phyloP scores from a whole-genome alignment of 257 asterid species.

The Solanum phureja region DNA sequence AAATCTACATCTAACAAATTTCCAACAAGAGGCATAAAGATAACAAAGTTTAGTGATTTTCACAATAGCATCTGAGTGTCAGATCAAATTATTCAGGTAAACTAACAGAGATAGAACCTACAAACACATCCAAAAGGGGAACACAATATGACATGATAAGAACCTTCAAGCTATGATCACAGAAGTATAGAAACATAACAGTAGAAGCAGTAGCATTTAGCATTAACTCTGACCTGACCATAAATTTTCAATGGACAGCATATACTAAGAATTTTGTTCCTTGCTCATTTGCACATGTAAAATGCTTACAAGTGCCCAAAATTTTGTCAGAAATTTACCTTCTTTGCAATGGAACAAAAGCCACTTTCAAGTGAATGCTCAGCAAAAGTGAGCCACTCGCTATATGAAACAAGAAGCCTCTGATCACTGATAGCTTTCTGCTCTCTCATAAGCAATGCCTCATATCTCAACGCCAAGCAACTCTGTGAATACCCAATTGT shows the following conservation, averaged over 20 bases:
- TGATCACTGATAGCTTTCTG: slow-evolving; percentile 32
- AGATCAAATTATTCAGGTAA: background rate
- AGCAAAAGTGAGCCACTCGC: slow-evolving; percentile 68
- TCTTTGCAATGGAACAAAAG: slow-evolving; percentile 49
- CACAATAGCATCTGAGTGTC: background rate
- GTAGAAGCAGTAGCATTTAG: background rate
- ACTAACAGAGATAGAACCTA: background rate
- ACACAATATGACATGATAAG: background rate
- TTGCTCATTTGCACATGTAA: background rate
- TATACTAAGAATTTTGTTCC: background rate
- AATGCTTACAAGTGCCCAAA: background rate
- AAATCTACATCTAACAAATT: background rate
- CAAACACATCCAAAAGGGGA: background rate
- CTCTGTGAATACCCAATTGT: slow-evolving; percentile 32
- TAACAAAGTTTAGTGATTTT: background rate
- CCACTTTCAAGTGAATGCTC: slow-evolving; percentile 61
- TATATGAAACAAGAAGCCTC: slow-evolving; percentile 44
- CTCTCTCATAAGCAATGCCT: slow-evolving; percentile 77
- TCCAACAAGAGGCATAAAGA: background rate
- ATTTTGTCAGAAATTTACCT: slow-evolving; percentile 27
- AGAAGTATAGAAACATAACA: background rate
- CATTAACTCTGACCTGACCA: background rate
- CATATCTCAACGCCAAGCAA: slow-evolving; percentile 87
- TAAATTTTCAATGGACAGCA: background rate
- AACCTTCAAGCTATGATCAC: background rate